Base-by-base conservation (phyloP, 1,284 basidiomycete species). In the Ceratobasidium sp. region DNA sequence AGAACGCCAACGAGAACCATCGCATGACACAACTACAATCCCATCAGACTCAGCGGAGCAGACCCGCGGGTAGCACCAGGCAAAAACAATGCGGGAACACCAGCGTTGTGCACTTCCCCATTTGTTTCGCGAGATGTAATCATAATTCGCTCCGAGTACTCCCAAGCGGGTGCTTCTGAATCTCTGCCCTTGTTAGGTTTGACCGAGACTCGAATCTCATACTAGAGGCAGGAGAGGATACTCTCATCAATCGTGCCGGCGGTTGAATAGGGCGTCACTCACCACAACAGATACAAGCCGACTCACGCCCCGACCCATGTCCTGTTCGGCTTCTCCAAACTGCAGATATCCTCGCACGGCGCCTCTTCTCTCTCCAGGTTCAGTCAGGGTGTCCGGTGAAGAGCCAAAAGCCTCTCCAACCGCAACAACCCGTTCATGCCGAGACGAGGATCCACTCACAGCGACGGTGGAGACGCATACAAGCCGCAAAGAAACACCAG, bases 131-230 rank as follows among this genome's bases (percentile, higher is more conserved):
- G 31, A 32, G 52, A 54, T 10, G 52, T 54, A 8, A 54, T 54
- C 29, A 54, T 54, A 22, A 54, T 54, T 54, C 52, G 52, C n/a
- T 54, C 52, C 6, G 25, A 54, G 34, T 32, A 54, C 29, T 54
- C 52, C 52, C 52, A 54, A 20, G 17, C n/a, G 13, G 52, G 52
- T 25, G 52, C 52, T 12, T 54, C 52, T 2, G n/a, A 8, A 3
- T 31, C 52, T 17, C 20, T 25, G 22, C 49, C 29, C 49, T 52
- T 25, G 34, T 32, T 31, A 6, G 52, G 52, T 22, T 54, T 54
- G 31, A 54, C 31, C 15, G 34, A 34, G 8, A 54, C 29, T 35
- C 52, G 52, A 12, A 54, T 54, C 52, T 54, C 52, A 54, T 54
- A 54, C 52, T 54, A 22, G n/a, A 32, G 35, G n/a, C n/a, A n/a